Evolutionary conservation across 306 rosid genomes (phyloP).

Genomic region (Vigna hirtella): DNA sequence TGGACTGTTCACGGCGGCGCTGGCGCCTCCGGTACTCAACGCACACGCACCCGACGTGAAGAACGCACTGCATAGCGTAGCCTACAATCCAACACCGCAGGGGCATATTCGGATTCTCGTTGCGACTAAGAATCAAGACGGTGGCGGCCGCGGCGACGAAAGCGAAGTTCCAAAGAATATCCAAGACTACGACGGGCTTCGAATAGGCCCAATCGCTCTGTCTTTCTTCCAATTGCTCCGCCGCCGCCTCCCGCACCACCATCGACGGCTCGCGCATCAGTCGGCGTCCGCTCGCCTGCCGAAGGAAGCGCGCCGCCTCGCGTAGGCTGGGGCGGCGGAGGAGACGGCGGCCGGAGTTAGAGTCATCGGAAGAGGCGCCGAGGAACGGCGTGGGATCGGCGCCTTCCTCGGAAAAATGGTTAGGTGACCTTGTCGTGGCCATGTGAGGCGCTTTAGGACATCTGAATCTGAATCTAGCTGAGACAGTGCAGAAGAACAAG

Average conservation of each 20-base stretch:
- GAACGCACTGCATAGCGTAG: constrained; percentile 73
- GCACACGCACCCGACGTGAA: constrained; percentile 77
- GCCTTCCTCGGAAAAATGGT: constrained; percentile 65
- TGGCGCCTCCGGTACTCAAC: constrained; percentile 68
- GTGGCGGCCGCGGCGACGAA: constrained; percentile 71
- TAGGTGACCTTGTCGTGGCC: constrained; percentile 71
- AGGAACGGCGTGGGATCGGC: constrained; percentile 78
- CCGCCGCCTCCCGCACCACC: constrained; percentile 91
- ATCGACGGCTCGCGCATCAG: constrained; percentile 95
- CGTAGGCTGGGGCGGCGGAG: constrained; percentile 79
- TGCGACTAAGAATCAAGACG: constrained; percentile 60
- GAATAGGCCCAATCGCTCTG: constrained; percentile 99
- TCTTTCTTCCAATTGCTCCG: constrained; percentile 92
- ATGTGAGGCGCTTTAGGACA: constrained; percentile 50
- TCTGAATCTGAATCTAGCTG: constrained; percentile 22
- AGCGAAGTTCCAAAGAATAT: constrained; percentile 83
- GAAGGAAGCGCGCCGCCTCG: constrained; percentile 86
- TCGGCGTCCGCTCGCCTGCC: constrained; percentile 88
- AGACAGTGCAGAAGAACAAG: background rate
- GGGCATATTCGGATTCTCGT: constrained; percentile 74
- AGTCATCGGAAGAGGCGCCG: constrained; percentile 62
- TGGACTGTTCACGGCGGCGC: constrained; percentile 41
- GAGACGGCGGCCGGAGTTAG: constrained; percentile 60
- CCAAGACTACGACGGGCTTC: constrained; percentile 87
- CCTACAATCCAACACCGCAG: constrained; percentile 84